phyloP scores from a whole-genome alignment of 495 filamentous ascomycete species.

The Chlorociboria aeruginascens region DNA sequence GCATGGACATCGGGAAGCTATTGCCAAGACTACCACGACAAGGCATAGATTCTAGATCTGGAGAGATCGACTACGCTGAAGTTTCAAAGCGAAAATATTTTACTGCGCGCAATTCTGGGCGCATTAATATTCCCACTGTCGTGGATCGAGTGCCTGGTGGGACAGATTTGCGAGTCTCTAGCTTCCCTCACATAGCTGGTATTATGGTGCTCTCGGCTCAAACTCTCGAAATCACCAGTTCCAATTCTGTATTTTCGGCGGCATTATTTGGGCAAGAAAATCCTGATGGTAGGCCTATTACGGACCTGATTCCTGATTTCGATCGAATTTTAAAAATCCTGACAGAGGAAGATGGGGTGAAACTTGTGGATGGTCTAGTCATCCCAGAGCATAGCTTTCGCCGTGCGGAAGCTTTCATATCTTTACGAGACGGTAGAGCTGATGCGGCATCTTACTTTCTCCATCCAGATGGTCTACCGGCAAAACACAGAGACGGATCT shows the following conservation, averaged over 20 bases:
- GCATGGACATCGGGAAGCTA: conserved; percentile 60
- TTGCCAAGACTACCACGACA: conserved; percentile 73
- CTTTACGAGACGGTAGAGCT: conserved; percentile 66
- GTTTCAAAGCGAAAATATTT: conserved; percentile 63
- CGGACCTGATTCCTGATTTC: conserved; percentile 74
- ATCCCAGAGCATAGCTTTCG: conserved; percentile 94
- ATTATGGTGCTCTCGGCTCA: conserved; percentile 80
- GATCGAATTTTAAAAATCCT: conserved; percentile 69
- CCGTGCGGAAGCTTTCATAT: conserved; percentile 71
- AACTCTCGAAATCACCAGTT: conserved; percentile 70
- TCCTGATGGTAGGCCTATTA: conserved; percentile 69
- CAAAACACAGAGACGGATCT: conserved; percentile 78
- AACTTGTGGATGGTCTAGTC: conserved; percentile 84
- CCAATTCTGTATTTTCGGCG: conserved; percentile 86
- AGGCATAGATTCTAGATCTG: conserved; percentile 46
- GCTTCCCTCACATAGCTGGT: conserved; percentile 93
- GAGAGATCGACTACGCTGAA: conserved; percentile 57
- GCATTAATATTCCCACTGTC: conserved; percentile 66
- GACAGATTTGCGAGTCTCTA: conserved; percentile 66
- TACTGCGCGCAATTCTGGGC: conserved; percentile 61
- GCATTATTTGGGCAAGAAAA: conserved; percentile 81
- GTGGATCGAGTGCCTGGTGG: conserved; percentile 54
- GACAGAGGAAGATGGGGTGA: conserved; percentile 73
- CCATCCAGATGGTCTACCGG: conserved; percentile 68
- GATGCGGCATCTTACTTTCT: conserved; percentile 67